Conservation (phyloP, 2,329 filamentous ascomycete genomes). For the Fusarium buharicum region DNA sequence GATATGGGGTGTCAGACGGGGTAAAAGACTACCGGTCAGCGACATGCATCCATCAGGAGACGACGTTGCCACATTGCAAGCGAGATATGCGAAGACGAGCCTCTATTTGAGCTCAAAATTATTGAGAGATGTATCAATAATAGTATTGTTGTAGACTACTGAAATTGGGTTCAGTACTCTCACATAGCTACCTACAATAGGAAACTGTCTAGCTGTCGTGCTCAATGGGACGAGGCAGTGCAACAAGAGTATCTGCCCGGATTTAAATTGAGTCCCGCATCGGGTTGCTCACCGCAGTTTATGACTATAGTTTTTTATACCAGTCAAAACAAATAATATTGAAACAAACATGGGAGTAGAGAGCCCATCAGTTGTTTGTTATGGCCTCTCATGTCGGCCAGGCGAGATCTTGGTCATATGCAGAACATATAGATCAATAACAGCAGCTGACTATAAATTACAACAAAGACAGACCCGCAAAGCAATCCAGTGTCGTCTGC, state of each 20-base stretch:
- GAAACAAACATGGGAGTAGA: background rate
- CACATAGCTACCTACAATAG: background rate
- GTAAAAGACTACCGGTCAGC: conserved; percentile 34
- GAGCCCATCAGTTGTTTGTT: background rate
- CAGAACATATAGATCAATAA: background rate
- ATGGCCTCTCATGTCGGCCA: conserved; percentile 5
- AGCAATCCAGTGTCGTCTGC: too few species aligned
- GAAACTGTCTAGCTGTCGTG: background rate
- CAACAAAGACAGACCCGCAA: too few species aligned
- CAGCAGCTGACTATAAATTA: background rate
- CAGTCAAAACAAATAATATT: background rate
- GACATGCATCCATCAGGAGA: background rate
- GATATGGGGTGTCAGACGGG: conserved; percentile 40
- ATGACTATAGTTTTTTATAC: background rate
- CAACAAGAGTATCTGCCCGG: too few species aligned
- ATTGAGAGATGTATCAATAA: background rate
- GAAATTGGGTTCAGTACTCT: background rate
- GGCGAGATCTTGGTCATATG: background rate
- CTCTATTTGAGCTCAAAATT: background rate
- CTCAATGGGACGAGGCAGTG: background rate
- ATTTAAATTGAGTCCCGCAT: too few species aligned
- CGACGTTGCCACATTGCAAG: conserved; percentile 3
- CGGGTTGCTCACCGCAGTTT: background rate
- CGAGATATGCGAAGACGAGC: conserved; percentile 11
- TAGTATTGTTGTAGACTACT: background rate